Base-by-base conservation (phyloP, 176 grass and related monocot species). In the Carex kokanica region DNA sequence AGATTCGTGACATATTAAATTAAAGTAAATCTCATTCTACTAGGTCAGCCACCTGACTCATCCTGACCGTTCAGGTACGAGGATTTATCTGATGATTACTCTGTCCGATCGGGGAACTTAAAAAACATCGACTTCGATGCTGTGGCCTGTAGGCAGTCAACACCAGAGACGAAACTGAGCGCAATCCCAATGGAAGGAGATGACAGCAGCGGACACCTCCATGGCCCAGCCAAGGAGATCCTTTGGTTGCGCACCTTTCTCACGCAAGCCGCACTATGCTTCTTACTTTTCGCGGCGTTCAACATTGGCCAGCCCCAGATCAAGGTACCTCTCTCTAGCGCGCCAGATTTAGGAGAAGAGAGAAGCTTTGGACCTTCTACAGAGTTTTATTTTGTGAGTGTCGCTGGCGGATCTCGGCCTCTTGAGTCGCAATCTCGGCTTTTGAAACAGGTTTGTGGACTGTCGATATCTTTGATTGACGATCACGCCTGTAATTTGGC, bases 271-370 rank as follows among this genome's bases (percentile, higher is more conserved):
- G 88, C 80, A 52, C 83, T 94, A 83, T 94, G 92, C 85, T 78
- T 97, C 83, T 92, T 87, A 52, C 87, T 97, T 69, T 94, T 94
- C 83, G 92, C 45, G n/a, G 94, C 90, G 69, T 94, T 94, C 77
- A 84, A 83, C 78, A 64, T 97, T 58, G 92, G 90, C 80, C 79
- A 86, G 64, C 91, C 80, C 68, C 90, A 86, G 11, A 13, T 70
- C 78, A 38, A 74, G 57, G 23, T 74, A 32, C 3, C 85, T 31
- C 68, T 43, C 40, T 63, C 67, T 8, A 57, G 69, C 4, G 84
- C 70, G 11, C 54, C 60, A 11, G 65, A 17, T 68, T 69, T 59
- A 64, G 80, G 23, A 27, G 56, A 75, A 65, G 74, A 83, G 21
- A 72, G 62, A 25, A 64, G 34, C 8, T 74, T 78, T 17, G 62